Conservation (phyloP, 2,329 filamentous ascomycete species). For the Phoma sp. region DNA sequence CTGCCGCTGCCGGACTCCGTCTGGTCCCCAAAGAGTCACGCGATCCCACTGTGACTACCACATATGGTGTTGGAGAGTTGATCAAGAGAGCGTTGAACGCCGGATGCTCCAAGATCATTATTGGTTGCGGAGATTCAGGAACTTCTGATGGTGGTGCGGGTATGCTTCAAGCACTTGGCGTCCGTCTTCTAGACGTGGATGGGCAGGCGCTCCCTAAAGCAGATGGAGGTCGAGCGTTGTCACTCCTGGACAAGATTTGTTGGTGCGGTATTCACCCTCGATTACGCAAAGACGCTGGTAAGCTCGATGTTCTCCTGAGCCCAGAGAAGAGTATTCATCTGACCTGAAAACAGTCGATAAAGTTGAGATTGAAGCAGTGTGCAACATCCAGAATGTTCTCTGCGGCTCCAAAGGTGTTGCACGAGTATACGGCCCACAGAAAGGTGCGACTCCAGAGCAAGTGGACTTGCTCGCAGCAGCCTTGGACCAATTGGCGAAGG, state of each 20-base stretch:
- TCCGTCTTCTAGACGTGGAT: constrained; percentile 50
- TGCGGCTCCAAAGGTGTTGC: constrained; percentile 59
- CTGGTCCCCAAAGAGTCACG: constrained; percentile 55
- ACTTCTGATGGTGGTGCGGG: constrained; percentile 62
- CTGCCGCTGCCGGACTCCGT: constrained; percentile 59
- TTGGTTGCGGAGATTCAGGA: constrained; percentile 62
- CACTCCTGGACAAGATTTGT: constrained; percentile 49
- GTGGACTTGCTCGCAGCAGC: constrained; percentile 52
- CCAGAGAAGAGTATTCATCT: neutral
- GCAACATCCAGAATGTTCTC: constrained; percentile 60
- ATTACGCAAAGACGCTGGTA: constrained; percentile 35
- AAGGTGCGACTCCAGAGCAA: constrained; percentile 55
- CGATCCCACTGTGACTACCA: constrained; percentile 58
- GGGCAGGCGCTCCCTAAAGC: constrained; percentile 49
- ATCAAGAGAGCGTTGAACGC: constrained; percentile 55
- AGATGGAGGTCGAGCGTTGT: constrained; percentile 51
- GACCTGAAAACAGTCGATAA: constrained; percentile 23
- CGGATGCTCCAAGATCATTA: constrained; percentile 55
- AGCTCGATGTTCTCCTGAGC: constrained; percentile 2
- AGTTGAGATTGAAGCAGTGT: constrained; percentile 57
- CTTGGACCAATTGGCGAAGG: constrained; percentile 52
- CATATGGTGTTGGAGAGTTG: constrained; percentile 60
- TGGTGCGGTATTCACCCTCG: constrained; percentile 50
- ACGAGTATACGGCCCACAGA: constrained; percentile 59
- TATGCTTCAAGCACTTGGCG: constrained; percentile 62